Evolutionary conservation across 2,329 filamentous ascomycete species (phyloP).

Genomic region (Nemania sp.): DNA sequence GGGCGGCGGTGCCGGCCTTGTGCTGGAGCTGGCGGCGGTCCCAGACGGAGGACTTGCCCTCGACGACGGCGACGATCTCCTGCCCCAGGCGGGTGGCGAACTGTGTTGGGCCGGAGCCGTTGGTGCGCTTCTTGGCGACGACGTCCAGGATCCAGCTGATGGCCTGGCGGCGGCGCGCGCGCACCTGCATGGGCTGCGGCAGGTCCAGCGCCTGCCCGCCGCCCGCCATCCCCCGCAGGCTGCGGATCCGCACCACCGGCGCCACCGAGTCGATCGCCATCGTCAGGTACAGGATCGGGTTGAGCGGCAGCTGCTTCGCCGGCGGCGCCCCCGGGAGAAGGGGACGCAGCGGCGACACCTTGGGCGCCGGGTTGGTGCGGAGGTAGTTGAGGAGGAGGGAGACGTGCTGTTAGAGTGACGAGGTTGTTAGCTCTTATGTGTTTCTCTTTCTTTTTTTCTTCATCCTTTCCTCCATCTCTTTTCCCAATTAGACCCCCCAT

Average conservation of each 20-base stretch:
- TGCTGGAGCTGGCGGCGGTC: slow-evolving; percentile 77
- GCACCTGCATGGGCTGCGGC: slow-evolving; percentile 72
- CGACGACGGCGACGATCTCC: slow-evolving; percentile 84
- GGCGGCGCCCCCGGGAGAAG: slow-evolving; percentile 79
- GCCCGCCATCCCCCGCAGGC: slow-evolving; percentile 76
- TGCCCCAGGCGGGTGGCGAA: slow-evolving; percentile 80
- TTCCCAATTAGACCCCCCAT: too few relatives aligned
- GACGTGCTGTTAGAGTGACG: slow-evolving; percentile 67
- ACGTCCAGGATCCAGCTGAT: slow-evolving; percentile 87
- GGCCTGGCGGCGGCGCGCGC: slow-evolving; percentile 76
- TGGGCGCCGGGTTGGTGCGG: slow-evolving; percentile 80
- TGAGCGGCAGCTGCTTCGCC: slow-evolving; percentile 77
- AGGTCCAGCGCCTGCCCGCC: slow-evolving; percentile 84
- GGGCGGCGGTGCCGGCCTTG: slow-evolving; percentile 75
- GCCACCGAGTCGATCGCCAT: slow-evolving; percentile 91
- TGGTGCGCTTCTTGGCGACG: slow-evolving; percentile 76
- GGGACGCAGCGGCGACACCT: slow-evolving; percentile 69
- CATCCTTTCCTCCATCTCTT: neutral
- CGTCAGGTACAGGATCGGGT: slow-evolving; percentile 87
- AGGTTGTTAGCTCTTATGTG: slow-evolving; percentile 5
- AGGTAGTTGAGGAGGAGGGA: slow-evolving; percentile 79
- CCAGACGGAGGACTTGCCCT: slow-evolving; percentile 84
- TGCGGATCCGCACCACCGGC: slow-evolving; percentile 79
- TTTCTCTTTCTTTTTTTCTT: neutral
- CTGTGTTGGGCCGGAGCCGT: slow-evolving; percentile 69